Conservation (phyloP, 2,329 filamentous ascomycete genomes). For the Lachnellula subtilissima region DNA sequence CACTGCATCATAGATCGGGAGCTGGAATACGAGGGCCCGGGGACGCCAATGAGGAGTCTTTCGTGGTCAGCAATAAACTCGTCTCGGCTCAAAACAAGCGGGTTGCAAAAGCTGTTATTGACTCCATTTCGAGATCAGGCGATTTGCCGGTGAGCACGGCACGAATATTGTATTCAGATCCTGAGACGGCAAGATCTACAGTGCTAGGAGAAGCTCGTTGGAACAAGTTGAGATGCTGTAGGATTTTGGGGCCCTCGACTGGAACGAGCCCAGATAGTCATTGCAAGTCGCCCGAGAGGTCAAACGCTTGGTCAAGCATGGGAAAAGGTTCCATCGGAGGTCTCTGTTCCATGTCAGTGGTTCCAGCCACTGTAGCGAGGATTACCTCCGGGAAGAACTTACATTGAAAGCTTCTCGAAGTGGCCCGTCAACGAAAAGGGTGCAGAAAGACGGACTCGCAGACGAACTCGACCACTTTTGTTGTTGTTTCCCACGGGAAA, state of each 20-base stretch:
- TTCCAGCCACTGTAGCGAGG: neutral
- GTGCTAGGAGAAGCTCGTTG: conserved; percentile 47
- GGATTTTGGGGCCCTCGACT: conserved; percentile 45
- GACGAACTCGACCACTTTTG: conserved; percentile 21
- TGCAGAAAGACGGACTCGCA: conserved; percentile 33
- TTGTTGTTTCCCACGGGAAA: conserved; percentile 13
- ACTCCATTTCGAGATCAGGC: conserved; percentile 37
- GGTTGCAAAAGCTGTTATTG: conserved; percentile 51
- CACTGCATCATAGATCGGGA: conserved; percentile 45
- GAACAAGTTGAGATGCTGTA: conserved; percentile 50
- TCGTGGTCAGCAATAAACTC: conserved; percentile 40
- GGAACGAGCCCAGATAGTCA: conserved; percentile 43
- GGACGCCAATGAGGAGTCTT: conserved; percentile 48
- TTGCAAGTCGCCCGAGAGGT: conserved; percentile 36
- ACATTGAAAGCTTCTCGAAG: conserved; percentile 35
- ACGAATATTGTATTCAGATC: conserved; percentile 46
- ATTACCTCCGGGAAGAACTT: conserved; percentile 6
- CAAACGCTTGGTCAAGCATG: conserved; percentile 47
- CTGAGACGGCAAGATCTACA: conserved; percentile 47
- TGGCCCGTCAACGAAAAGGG: conserved; percentile 31
- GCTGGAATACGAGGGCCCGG: conserved; percentile 48
- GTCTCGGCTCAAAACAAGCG: conserved; percentile 36
- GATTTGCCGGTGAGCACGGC: conserved; percentile 18
- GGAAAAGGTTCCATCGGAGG: conserved; percentile 39
- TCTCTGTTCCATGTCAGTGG: conserved; percentile 32